These are phyloP conservation scores for Tuber magnatum DNA, from an alignment of 495 filamentous ascomycete species.

Conservation along the genomic window DNA sequence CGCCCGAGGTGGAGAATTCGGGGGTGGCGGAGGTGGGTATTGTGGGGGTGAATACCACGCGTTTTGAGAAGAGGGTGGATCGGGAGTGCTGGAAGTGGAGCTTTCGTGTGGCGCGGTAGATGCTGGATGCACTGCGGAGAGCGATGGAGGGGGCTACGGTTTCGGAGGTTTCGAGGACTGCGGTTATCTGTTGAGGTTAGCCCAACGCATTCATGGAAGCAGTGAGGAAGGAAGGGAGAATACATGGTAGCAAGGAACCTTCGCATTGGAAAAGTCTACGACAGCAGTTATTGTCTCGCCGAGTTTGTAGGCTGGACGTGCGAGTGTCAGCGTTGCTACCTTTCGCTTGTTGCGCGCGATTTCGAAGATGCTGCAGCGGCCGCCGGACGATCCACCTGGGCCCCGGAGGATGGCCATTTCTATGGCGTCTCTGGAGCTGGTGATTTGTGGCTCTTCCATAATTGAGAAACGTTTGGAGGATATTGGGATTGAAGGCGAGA, in stretches of 20 bases:
- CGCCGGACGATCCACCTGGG: slow-evolving; percentile 57
- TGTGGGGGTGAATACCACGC: slow-evolving; percentile 70
- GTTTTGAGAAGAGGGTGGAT: slow-evolving; percentile 67
- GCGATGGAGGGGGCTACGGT: slow-evolving; percentile 69
- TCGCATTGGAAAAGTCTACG: slow-evolving; percentile 68
- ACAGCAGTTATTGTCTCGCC: slow-evolving; percentile 77
- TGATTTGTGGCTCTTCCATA: slow-evolving; percentile 43
- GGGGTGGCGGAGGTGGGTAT: slow-evolving; percentile 77
- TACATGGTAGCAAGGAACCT: slow-evolving; percentile 72
- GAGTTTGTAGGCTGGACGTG: slow-evolving; percentile 82
- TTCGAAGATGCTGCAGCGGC: slow-evolving; percentile 70
- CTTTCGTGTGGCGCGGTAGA: slow-evolving; percentile 74
- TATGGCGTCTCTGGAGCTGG: slow-evolving; percentile 73
- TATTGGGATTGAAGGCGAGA: slow-evolving; percentile 56
- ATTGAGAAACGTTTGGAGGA: slow-evolving; percentile 53
- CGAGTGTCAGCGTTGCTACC: slow-evolving; percentile 79
- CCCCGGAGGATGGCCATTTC: slow-evolving; percentile 76
- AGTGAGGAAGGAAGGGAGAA: background rate
- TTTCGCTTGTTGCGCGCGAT: slow-evolving; percentile 81
- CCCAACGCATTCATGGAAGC: background rate
- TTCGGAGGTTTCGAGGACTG: slow-evolving; percentile 71
- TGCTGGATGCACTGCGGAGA: slow-evolving; percentile 72
- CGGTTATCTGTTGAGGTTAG: slow-evolving; percentile 44
- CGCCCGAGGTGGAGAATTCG: slow-evolving; percentile 78
- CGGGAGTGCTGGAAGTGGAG: slow-evolving; percentile 69